These are phyloP conservation scores for Diplocarpon mali DNA, from an alignment of 2,329 filamentous ascomycete genomes.

Conservation along the genomic window DNA sequence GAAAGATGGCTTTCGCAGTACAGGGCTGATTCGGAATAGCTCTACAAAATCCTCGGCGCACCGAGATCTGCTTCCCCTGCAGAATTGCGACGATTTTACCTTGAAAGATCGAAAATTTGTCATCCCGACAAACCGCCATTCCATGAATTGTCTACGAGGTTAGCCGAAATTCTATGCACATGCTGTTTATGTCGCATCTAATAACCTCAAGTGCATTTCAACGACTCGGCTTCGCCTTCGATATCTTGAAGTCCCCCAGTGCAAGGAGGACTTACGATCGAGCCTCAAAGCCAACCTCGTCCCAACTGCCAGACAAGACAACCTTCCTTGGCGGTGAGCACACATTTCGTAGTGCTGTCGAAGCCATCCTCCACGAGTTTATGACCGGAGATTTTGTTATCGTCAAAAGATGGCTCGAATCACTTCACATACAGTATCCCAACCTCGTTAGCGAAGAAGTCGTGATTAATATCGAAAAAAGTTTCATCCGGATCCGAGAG, in stretches of 20 bases:
- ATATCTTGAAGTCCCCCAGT: constrained; percentile 30
- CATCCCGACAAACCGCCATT: constrained; percentile 31
- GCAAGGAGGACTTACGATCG: constrained; percentile 30
- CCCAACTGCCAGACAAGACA: constrained; percentile 24
- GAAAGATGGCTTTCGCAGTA: not conserved
- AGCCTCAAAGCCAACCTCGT: constrained; percentile 24
- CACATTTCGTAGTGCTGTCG: constrained; percentile 30
- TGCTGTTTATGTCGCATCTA: not conserved
- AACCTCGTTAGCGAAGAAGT: constrained; percentile 29
- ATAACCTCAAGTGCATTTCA: constrained; percentile 28
- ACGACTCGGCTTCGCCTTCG: constrained; percentile 31
- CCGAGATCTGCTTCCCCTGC: constrained; percentile 25
- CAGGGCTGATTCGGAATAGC: constrained; percentile 16
- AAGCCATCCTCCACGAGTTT: constrained; percentile 30
- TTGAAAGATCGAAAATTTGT: constrained; percentile 31
- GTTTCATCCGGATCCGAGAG: constrained; percentile 29
- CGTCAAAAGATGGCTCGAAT: constrained; percentile 28
- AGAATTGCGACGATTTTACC: constrained; percentile 31
- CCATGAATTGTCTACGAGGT: constrained; percentile 29
- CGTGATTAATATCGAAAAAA: constrained; percentile 28
- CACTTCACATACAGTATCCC: constrained; percentile 28
- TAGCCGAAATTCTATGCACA: not conserved
- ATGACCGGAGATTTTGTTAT: constrained; percentile 31
- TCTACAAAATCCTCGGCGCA: constrained; percentile 31
- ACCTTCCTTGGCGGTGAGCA: constrained; percentile 30